Evolutionary conservation across 257 asterid genomes (phyloP).

Genomic region (Ehretia macrophylla): DNA sequence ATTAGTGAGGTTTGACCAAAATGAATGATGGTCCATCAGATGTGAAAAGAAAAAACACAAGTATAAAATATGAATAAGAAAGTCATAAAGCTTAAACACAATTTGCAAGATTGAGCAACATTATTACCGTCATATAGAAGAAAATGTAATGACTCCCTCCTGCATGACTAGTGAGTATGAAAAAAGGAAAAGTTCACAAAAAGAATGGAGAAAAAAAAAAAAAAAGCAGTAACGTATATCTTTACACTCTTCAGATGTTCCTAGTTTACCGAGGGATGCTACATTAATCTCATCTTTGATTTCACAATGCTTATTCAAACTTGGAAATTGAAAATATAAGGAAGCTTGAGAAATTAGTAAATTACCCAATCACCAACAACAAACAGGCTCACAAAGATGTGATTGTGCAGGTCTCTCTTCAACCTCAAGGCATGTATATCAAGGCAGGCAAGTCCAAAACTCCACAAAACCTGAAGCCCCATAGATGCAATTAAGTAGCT

Average conservation of each 20-base stretch:
- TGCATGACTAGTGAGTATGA: no score
- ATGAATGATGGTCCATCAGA: no score
- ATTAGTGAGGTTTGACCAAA: no score
- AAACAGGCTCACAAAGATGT: slow-evolving; percentile 63
- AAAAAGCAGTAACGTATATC: no score
- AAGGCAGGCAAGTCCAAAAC: slow-evolving; percentile 80
- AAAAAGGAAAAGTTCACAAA: no score
- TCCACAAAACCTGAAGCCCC: slow-evolving; percentile 95
- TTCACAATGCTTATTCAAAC: neutral
- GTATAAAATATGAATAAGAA: no score
- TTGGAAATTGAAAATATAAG: slow-evolving; percentile 5
- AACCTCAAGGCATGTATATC: slow-evolving; percentile 82
- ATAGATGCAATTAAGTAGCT: slow-evolving; percentile 91
- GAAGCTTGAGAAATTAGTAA: slow-evolving; percentile 16
- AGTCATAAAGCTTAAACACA: no score
- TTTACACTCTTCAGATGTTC: neutral
- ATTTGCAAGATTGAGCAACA: no score
- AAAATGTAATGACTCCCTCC: no score
- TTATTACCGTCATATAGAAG: no score
- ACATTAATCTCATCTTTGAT: neutral
- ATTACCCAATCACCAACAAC: slow-evolving; percentile 94
- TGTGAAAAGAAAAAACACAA: no score
- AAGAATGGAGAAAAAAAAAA: no score
- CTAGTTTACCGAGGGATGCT: neutral
- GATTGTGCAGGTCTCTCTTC: slow-evolving; percentile 65